Percentiles rank a stretch among this genome's conserved stretches.
These are phyloP conservation scores for Cyberlindnera nakhonratchasimensis DNA, from an alignment of 805 yeast species.

Conservation along the genomic window DNA sequence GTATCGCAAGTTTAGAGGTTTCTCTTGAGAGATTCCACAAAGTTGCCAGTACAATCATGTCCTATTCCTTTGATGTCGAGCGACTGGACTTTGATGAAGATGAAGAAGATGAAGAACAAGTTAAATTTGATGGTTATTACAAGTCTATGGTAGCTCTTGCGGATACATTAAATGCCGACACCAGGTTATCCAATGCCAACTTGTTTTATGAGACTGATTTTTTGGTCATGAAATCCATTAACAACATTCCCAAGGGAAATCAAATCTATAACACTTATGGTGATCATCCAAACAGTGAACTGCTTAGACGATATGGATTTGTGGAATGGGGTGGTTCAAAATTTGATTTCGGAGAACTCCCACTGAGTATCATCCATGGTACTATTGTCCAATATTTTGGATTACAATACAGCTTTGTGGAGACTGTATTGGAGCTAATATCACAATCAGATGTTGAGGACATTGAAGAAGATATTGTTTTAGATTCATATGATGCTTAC, in stretches of 20 bases:
- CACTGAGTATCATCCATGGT: slow-evolving; percentile 32
- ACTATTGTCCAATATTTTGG: slow-evolving; percentile 35
- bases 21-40: slow-evolving; percentile 59
- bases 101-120: slow-evolving; percentile 37
- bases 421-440: slow-evolving; percentile 31
- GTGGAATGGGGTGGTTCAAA: slow-evolving; percentile 72
- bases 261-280: slow-evolving; percentile 90
- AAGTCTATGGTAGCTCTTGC: slow-evolving; percentile 94
- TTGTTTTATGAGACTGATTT: slow-evolving; percentile 46
- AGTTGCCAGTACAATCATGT: slow-evolving; percentile 78
- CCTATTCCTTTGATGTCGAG: slow-evolving; percentile 87
- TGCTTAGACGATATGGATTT: slow-evolving; percentile 87
- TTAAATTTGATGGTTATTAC: slow-evolving; percentile 38
- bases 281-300: slow-evolving; percentile 86
- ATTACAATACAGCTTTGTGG: slow-evolving; percentile 30
- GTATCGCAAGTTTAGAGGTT: slow-evolving; percentile 35
- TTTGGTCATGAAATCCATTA: slow-evolving; percentile 70
- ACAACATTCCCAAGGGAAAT: slow-evolving; percentile 55
- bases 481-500: slow-evolving; percentile 64
- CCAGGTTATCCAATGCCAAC: slow-evolving; percentile 71
- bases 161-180: slow-evolving; percentile 85
- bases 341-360: slow-evolving; percentile 78
- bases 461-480: slow-evolving; percentile 38
- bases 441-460: slow-evolving; percentile 33
- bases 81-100: slow-evolving; percentile 32